phyloP scores from a whole-genome alignment of 2,329 filamentous ascomycete genomes.

The Bipolaris zeicola region DNA sequence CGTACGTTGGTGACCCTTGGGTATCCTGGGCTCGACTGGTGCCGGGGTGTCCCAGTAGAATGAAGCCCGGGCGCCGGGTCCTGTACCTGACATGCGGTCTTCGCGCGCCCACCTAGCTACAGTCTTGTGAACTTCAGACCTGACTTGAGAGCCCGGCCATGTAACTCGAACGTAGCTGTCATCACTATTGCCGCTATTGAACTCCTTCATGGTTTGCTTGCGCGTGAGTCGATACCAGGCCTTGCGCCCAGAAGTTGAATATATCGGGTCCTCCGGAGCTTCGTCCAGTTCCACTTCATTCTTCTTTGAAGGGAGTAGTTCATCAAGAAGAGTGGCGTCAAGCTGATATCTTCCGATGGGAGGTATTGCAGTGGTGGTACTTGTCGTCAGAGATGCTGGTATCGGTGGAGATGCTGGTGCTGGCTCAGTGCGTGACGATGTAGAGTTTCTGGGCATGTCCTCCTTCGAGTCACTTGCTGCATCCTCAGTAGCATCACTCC shows the following conservation, averaged over 20 bases:
- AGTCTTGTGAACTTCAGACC: constrained; percentile 43
- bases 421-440: neutral
- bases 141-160: constrained; percentile 43
- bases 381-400: too few relatives aligned
- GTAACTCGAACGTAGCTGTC: constrained; percentile 48
- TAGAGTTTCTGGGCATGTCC: neutral
- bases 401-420: neutral
- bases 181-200: constrained; percentile 41
- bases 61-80: constrained; percentile 39
- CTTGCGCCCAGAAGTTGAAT: constrained; percentile 44
- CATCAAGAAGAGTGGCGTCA: constrained; percentile 30
- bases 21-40: constrained; percentile 21
- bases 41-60: constrained; percentile 48
- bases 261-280: constrained; percentile 39
- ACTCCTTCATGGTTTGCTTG: constrained; percentile 47
- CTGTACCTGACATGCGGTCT: constrained; percentile 46
- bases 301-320: constrained; percentile 33
- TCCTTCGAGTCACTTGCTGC: neutral
- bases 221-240: constrained; percentile 50
- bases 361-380: neutral
- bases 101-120: constrained; percentile 46
- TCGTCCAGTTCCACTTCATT: constrained; percentile 15
- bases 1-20: constrained; percentile 29
- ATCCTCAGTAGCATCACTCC: neutral
- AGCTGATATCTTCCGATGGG: neutral